Evolutionary conservation across 164 flowering plant species (phyloP).

Genomic region (Umbellularia californica): DNA sequence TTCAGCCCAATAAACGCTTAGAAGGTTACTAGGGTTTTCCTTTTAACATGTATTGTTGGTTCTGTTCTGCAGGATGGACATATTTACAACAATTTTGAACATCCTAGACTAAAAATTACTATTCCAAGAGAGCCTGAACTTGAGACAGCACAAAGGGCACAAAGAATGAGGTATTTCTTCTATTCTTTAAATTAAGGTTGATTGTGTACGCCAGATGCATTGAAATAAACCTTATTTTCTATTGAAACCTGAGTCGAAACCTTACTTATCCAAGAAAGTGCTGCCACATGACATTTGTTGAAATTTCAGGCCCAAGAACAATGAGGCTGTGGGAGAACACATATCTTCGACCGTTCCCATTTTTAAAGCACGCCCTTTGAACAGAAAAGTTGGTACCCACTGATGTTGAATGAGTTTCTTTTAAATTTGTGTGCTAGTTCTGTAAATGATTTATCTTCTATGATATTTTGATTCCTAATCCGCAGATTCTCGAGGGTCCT

Average conservation of each 20-base stretch:
- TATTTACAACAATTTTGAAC: constrained; percentile 14
- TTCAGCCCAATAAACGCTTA: neutral
- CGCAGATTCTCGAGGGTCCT: constrained; percentile 81
- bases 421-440: neutral
- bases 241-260: neutral
- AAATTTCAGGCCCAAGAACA: constrained; percentile 49
- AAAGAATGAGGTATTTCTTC: constrained; percentile 48
- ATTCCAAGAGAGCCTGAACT: constrained; percentile 88
- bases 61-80: constrained; percentile 40
- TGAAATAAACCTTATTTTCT: too few species aligned
- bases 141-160: constrained; percentile 75
- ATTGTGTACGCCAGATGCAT: constrained; percentile 2
- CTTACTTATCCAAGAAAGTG: neutral
- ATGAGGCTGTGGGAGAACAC: constrained; percentile 27
- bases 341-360: constrained; percentile 20
- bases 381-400: constrained; percentile 65
- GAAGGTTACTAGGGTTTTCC: neutral
- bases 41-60: constrained; percentile 1
- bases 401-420: neutral
- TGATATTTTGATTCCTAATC: constrained; percentile 1
- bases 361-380: constrained; percentile 85
- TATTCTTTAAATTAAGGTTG: neutral
- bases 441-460: neutral
- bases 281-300: constrained; percentile 4
- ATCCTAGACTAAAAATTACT: constrained; percentile 51